Base-by-base conservation (phyloP, 2,329 filamentous ascomycete species). In the Orbilia ellipsospora region DNA sequence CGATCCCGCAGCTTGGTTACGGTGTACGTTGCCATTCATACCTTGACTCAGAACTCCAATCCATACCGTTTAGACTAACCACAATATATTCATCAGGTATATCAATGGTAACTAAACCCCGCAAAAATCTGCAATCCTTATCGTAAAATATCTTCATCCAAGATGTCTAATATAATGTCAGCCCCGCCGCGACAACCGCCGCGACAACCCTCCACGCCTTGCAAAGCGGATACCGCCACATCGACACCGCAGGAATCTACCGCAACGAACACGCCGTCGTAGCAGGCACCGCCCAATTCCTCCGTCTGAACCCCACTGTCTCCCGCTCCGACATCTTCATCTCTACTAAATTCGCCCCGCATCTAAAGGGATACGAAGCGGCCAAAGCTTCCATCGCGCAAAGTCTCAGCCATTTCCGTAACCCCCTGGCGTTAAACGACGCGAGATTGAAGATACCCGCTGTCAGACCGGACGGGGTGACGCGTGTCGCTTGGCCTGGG, bases 201-300 rank as follows among this genome's bases (percentile, higher is more conserved):
- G 83, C 83, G 8, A 69, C 72, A 13, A 75, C 72, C 63, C 81
- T 83, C 12, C 82, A 86, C 76, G 86, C 87, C 2, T 79, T 88
- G 45, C 82, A 82, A 5, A 80, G 82, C 20, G 87, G 87, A 23
- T 88, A 88, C 78, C 85, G 86, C 61, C 87, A 88, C 79, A 82
- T 89, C 76, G 88, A 90, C 80, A 87, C 85, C 0, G 88, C 88
- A 1, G 84, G 85, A 10, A 83, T 81, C 23, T 90, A 90, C 80
- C 82, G 82, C 44, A 90, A 90, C 77, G 88, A 90, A 81, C 82
- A 82, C 8, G 85, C 87, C 51, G 86, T 85, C 60, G 85, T 84
- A 0, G 81, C 83, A 12, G 88, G 87, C 8, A 86, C 90, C 74
- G 81, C 83, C 0, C 83, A 83, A 63, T 75, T 75, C 31, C 64